These are phyloP conservation scores for Rhododendron vialii DNA, from an alignment of 148 eudicot genomes.

Conservation along the genomic window DNA sequence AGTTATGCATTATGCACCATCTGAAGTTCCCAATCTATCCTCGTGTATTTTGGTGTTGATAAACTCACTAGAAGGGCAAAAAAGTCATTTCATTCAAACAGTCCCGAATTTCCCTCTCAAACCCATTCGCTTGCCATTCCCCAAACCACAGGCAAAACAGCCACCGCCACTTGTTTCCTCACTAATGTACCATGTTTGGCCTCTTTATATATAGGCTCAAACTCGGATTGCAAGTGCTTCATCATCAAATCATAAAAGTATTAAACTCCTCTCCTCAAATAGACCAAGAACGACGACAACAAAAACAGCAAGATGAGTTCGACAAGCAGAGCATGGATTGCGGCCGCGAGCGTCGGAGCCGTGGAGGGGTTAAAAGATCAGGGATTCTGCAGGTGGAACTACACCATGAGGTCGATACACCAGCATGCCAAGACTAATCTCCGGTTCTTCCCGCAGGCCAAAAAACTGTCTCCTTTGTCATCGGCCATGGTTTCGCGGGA, in stretches of 20 bases:
- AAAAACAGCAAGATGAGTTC: background rate
- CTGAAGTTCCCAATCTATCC: background rate
- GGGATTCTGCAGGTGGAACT: conserved; percentile 29
- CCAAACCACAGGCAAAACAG: background rate
- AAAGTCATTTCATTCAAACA: background rate
- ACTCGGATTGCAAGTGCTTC: background rate
- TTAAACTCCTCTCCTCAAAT: background rate
- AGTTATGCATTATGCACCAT: background rate
- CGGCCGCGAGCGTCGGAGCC: conserved; percentile 20
- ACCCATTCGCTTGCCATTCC: background rate
- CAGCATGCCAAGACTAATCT: conserved; percentile 24
- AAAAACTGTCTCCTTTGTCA: background rate
- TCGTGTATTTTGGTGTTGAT: background rate
- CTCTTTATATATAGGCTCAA: background rate
- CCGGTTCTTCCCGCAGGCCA: conserved; percentile 13
- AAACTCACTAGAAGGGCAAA: background rate
- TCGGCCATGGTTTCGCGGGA: background rate
- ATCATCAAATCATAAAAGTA: background rate
- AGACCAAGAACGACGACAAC: background rate
- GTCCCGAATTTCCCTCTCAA: background rate
- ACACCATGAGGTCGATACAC: conserved; percentile 18
- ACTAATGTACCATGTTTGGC: background rate
- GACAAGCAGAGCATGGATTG: background rate
- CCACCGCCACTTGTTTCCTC: background rate
- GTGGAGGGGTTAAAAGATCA: conserved; percentile 35